phyloP scores from a whole-genome alignment of 2,329 filamentous ascomycete genomes.

The Westerdykella ornata region DNA sequence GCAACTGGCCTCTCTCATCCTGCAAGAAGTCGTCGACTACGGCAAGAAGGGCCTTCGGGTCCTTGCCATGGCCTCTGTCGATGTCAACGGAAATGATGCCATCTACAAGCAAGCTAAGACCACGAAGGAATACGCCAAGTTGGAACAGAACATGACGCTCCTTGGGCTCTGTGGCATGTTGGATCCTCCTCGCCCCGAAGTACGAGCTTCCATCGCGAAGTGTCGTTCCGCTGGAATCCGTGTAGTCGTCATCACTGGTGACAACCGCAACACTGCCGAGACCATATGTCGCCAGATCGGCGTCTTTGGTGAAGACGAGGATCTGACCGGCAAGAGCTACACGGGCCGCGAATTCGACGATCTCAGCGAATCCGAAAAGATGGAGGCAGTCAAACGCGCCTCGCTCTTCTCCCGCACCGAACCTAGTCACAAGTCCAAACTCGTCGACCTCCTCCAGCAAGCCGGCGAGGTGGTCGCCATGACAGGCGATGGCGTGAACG shows the following conservation, averaged over 20 bases:
- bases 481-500: conserved; percentile 98
- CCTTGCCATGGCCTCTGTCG: conserved; percentile 82
- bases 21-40: conserved; percentile 78
- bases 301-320: conserved; percentile 74
- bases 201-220: conserved; percentile 74
- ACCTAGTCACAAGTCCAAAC: conserved; percentile 91
- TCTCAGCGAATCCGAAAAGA: conserved; percentile 68
- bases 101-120: conserved; percentile 70
- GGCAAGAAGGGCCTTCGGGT: conserved; percentile 89
- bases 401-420: conserved; percentile 95
- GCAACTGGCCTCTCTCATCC: conserved; percentile 62
- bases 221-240: conserved; percentile 92
- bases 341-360: conserved; percentile 93
- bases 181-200: conserved; percentile 90
- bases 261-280: conserved; percentile 96
- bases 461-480: conserved; percentile 94
- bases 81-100: conserved; percentile 64
- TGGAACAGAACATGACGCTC: conserved; percentile 92
- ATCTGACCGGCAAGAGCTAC: conserved; percentile 85
- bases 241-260: conserved; percentile 95
- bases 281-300: conserved; percentile 97
- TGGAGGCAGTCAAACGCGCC: conserved; percentile 75
- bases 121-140: conserved; percentile 71
- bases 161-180: conserved; percentile 93
- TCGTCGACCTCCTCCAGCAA: conserved; percentile 92